phyloP scores from a whole-genome alignment of 129 eudicot genomes.

The Oenanthe sinensis region DNA sequence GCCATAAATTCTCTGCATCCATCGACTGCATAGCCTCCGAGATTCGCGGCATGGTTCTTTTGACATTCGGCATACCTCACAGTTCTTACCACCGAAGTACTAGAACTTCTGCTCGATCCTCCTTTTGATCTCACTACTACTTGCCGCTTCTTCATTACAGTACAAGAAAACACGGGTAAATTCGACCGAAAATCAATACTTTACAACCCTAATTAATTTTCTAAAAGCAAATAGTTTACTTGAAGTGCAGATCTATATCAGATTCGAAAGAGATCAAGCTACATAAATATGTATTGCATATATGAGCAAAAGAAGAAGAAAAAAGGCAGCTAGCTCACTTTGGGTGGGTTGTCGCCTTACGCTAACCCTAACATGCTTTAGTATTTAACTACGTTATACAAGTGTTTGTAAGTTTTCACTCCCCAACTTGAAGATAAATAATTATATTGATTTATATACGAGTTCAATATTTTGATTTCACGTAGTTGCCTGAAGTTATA shows the following conservation, averaged over 20 bases:
- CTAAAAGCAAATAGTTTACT: too few relatives aligned
- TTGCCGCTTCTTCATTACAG: slow-evolving; percentile 48
- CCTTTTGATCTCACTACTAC: slow-evolving; percentile 34
- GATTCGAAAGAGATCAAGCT: neutral
- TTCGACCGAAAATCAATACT: too few relatives aligned
- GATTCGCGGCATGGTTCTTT: slow-evolving; percentile 71
- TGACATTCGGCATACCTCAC: slow-evolving; percentile 55
- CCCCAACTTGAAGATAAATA: neutral
- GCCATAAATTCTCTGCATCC: slow-evolving; percentile 87
- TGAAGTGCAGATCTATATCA: neutral
- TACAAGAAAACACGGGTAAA: too few relatives aligned
- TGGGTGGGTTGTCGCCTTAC: neutral
- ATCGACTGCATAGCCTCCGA: slow-evolving; percentile 66
- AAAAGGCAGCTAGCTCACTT: neutral
- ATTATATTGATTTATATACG: too few relatives aligned
- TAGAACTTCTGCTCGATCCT: slow-evolving; percentile 21
- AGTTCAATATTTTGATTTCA: too few relatives aligned
- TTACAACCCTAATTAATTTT: neutral
- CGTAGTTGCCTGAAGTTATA: too few relatives aligned
- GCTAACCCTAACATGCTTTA: neutral
- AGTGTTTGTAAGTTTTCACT: neutral
- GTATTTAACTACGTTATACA: neutral
- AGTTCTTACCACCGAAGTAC: slow-evolving; percentile 17
- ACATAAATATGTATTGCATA: neutral
- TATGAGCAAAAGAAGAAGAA: neutral